Percentiles rank a stretch among this genome's conserved stretches.
phyloP scores from a whole-genome alignment of 2,329 filamentous ascomycete species.

The Dactylellina parvicollis region DNA sequence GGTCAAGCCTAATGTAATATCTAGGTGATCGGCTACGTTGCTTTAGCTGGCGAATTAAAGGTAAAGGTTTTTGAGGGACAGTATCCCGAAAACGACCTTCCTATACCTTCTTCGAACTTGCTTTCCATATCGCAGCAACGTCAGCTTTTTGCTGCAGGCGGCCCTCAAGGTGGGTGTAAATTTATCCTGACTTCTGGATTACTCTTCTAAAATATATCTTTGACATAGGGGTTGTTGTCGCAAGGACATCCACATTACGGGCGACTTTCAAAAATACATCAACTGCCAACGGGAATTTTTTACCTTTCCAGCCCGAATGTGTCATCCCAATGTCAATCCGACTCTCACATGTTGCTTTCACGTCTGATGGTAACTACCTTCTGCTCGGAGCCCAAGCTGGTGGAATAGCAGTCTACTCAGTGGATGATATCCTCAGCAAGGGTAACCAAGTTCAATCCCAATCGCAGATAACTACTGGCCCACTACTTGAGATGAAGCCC shows the following conservation, averaged over 20 bases:
- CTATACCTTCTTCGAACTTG: conserved; percentile 80
- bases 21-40: conserved; percentile 82
- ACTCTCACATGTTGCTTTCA: conserved; percentile 89
- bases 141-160: conserved; percentile 86
- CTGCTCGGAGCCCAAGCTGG: conserved; percentile 83
- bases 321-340: conserved; percentile 77
- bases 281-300: conserved; percentile 64
- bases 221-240: conserved; percentile 71
- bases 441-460: conserved; percentile 73
- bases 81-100: conserved; percentile 71
- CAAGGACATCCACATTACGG: conserved; percentile 79
- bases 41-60: conserved; percentile 81
- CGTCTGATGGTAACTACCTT: conserved; percentile 85
- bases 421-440: conserved; percentile 69
- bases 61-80: conserved; percentile 82
- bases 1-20: conserved; percentile 20
- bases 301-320: conserved; percentile 79
- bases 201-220: not conserved
- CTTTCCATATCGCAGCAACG: conserved; percentile 81
- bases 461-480: conserved; percentile 80
- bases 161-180: conserved; percentile 70
- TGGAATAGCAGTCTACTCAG: conserved; percentile 84
- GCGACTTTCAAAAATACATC: conserved; percentile 70
- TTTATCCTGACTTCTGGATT: not conserved
- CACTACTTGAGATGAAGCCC: conserved; percentile 77